Percentiles rank a stretch among this genome's conserved stretches.
These are phyloP conservation scores for Symmetrospora coprosmae DNA, from an alignment of 768 basidiomycete genomes.

Conservation along the genomic window DNA sequence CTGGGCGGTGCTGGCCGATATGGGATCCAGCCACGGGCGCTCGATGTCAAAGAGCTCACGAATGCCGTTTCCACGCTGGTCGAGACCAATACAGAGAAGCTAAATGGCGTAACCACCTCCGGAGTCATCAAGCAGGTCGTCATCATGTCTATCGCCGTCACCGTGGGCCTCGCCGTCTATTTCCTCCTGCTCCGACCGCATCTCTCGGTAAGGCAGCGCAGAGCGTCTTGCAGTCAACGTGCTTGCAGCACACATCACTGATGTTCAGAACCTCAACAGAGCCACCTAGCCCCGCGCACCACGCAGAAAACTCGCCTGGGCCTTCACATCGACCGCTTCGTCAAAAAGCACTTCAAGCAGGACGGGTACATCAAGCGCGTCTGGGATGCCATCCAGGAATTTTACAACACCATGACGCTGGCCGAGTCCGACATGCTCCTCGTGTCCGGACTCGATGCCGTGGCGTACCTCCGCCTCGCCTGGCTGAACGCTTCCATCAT, in stretches of 20 bases:
- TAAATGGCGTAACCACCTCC: conserved; percentile 7
- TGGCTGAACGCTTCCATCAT: background rate
- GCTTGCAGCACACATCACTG: too few relatives aligned
- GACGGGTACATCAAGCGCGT: too few relatives aligned
- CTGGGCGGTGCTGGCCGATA: too few relatives aligned
- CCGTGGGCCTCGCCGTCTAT: background rate
- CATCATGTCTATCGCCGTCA: background rate
- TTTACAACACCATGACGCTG: background rate
- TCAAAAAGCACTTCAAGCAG: too few relatives aligned
- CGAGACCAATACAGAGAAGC: conserved; percentile 1
- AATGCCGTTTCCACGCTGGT: conserved; percentile 9
- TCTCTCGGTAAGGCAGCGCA: background rate
- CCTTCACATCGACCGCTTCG: too few relatives aligned
- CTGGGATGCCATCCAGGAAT: background rate
- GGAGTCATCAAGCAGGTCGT: background rate
- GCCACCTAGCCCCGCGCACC: too few relatives aligned
- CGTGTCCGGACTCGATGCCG: conserved; percentile 5
- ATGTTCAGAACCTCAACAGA: too few relatives aligned
- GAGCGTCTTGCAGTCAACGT: too few relatives aligned
- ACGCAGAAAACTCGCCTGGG: too few relatives aligned
- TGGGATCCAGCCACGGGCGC: too few relatives aligned
- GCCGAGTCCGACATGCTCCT: background rate
- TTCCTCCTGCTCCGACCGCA: background rate
- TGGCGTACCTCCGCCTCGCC: conserved; percentile 7
- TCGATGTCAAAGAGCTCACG: background rate